Evolutionary conservation across 257 asterid species (phyloP).

Genomic region (Solanum pimpinellifolium): DNA sequence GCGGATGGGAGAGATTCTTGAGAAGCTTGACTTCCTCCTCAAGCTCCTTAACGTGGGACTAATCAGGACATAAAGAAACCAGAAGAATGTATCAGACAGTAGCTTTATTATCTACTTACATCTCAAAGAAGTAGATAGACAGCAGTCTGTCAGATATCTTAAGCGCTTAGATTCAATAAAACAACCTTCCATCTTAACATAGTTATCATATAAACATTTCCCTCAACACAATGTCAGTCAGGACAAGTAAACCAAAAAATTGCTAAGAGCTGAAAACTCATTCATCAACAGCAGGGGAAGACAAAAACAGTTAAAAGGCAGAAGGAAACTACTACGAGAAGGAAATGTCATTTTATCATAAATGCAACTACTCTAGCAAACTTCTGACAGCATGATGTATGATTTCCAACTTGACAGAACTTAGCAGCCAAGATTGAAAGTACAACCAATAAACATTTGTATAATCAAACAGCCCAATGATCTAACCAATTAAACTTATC

Average conservation of each 20-base stretch:
- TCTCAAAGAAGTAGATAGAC: not conserved
- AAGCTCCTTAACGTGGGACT: constrained; percentile 90
- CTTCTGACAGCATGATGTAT: not conserved
- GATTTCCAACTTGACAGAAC: not conserved
- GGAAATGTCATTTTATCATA: not conserved
- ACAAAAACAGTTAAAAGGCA: not conserved
- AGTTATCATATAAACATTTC: not conserved
- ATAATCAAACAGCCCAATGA: not conserved
- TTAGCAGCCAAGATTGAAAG: not conserved
- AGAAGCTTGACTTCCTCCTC: constrained; percentile 90
- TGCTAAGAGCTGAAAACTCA: not conserved
- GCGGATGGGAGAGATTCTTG: constrained; percentile 91
- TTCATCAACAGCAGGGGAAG: not conserved
- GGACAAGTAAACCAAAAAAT: not conserved
- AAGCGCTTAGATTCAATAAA: not conserved
- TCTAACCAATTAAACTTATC: not conserved
- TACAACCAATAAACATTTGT: not conserved
- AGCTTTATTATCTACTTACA: not conserved
- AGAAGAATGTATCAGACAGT: not conserved
- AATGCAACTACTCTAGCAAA: not conserved
- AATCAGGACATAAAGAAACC: not conserved
- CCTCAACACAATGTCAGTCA: not conserved
- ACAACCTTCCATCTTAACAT: not conserved
- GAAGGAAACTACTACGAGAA: not conserved
- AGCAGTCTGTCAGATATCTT: not conserved